Evolutionary conservation across 305 asterid species (phyloP).

Genomic region (Plantago coronopus): DNA sequence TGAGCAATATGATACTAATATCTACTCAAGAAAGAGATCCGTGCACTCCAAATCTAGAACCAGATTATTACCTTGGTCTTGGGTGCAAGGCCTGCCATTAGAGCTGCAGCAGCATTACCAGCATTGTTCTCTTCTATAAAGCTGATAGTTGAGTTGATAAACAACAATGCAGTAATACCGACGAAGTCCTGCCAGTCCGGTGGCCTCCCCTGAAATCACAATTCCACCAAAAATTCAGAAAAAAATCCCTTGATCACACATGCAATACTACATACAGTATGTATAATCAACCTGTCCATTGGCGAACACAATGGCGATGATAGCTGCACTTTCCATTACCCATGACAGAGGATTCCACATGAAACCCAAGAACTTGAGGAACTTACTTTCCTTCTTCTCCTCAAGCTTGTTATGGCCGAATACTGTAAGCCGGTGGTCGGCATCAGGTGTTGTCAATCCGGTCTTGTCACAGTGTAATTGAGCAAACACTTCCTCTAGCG

Average conservation of each 20-base stretch:
- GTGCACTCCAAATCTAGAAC: background rate
- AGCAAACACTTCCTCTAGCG: conserved; percentile 66
- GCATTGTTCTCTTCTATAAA: conserved; percentile 87
- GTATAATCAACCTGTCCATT: conserved; percentile 78
- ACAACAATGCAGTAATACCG: conserved; percentile 54
- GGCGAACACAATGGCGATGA: conserved; percentile 60
- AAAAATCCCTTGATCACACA: too few species aligned
- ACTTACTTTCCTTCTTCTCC: conserved; percentile 74
- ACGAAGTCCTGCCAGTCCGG: conserved; percentile 36
- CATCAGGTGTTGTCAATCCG: conserved; percentile 57
- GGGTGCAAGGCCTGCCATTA: conserved; percentile 34
- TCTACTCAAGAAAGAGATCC: too few species aligned
- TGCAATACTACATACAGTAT: too few species aligned
- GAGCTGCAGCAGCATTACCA: conserved; percentile 90
- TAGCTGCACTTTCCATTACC: conserved; percentile 60
- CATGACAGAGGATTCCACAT: conserved; percentile 67
- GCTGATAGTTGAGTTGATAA: conserved; percentile 84
- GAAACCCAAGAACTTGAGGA: conserved; percentile 50
- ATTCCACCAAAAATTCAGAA: background rate
- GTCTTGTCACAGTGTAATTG: conserved; percentile 51
- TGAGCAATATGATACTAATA: too few species aligned
- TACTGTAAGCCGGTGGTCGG: conserved; percentile 47
- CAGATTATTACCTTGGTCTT: conserved; percentile 56
- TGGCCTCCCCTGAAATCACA: conserved; percentile 54
- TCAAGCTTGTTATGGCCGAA: conserved; percentile 89